phyloP scores from a whole-genome alignment of 176 grass and related monocot genomes.

The Lolium rigidum region DNA sequence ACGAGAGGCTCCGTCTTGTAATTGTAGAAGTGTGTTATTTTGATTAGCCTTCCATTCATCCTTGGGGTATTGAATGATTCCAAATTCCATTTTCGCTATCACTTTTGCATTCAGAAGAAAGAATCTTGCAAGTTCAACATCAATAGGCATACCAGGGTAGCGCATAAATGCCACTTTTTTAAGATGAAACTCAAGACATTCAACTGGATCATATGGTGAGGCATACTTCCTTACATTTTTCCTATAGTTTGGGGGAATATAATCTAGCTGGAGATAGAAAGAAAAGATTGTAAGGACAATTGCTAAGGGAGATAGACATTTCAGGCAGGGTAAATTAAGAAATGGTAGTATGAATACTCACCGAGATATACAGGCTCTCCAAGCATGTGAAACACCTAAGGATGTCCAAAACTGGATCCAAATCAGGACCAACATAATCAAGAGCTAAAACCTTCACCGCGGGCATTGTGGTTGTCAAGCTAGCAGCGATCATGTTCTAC shows the following conservation, averaged over 20 bases:
- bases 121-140: background rate
- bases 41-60: background rate
- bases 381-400: background rate
- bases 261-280: background rate
- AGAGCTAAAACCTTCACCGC: background rate
- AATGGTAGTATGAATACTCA: background rate
- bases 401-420: background rate
- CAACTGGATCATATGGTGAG: background rate
- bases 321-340: too few relatives aligned
- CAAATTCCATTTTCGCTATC: background rate
- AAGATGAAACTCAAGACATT: background rate
- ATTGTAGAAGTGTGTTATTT: background rate
- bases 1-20: background rate
- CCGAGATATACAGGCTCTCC: background rate
- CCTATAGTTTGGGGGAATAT: background rate
- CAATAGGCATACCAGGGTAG: background rate
- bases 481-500: background rate
- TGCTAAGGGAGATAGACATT: background rate
- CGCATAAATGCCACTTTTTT: background rate
- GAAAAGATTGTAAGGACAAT: background rate
- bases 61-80: background rate
- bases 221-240: background rate
- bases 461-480: background rate
- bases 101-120: background rate
- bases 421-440: background rate